Conservation (phyloP, 2,329 filamentous ascomycete species). For the Helicocarpus griseus region DNA sequence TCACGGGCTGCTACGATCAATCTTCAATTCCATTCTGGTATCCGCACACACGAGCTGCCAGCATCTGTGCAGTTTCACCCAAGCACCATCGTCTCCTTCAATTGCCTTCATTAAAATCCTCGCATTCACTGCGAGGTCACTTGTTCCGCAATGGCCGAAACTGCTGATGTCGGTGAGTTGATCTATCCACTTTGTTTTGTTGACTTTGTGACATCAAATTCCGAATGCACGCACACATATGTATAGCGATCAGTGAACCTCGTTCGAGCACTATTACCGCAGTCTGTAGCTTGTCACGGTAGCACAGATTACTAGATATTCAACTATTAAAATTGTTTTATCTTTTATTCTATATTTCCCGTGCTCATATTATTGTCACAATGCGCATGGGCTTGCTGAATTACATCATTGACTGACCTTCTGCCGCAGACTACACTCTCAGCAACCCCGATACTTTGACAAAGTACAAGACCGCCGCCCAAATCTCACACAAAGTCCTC, state of each 20-base stretch:
- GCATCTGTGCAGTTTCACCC: too few relatives aligned
- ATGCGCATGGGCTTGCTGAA: too few relatives aligned
- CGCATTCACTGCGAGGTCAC: slow-evolving; percentile 3
- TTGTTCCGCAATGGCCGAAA: slow-evolving; percentile 12
- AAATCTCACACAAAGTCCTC: slow-evolving; percentile 92
- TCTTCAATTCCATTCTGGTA: not conserved
- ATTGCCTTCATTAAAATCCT: not conserved
- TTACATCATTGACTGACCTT: slow-evolving; percentile 8
- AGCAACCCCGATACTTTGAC: slow-evolving; percentile 90
- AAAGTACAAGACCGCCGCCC: slow-evolving; percentile 96
- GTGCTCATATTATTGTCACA: not conserved
- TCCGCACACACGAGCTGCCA: slow-evolving; percentile 1
- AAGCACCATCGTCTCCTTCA: not conserved
- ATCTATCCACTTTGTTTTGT: not conserved
- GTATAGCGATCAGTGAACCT: not conserved
- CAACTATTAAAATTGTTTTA: not conserved
- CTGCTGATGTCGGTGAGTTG: slow-evolving; percentile 14
- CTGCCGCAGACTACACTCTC: slow-evolving; percentile 65
- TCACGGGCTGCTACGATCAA: not conserved
- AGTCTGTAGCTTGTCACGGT: not conserved
- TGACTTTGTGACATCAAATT: not conserved
- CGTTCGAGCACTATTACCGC: not conserved
- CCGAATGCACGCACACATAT: not conserved
- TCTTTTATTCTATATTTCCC: not conserved
- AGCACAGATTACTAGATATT: not conserved